Evolutionary conservation across 805 yeast species (phyloP).

Genomic region (Sungouiozyma ichnusensis): DNA sequence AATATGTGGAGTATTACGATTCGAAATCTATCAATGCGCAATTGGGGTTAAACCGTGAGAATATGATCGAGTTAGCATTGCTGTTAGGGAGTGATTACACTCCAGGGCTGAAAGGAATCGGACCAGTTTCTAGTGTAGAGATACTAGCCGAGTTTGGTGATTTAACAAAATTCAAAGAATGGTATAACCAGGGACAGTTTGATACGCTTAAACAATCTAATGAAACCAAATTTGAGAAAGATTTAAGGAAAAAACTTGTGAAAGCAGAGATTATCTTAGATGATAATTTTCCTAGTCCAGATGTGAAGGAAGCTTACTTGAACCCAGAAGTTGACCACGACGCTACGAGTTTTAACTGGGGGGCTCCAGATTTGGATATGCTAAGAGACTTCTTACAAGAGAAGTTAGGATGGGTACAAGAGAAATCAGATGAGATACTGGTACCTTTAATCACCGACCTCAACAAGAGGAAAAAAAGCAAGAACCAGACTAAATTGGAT

Average conservation of each 20-base stretch:
- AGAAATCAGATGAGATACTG: conserved; percentile 67
- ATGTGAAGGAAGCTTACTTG: conserved; percentile 63
- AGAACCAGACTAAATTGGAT: conserved; percentile 45
- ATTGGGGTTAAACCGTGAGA: conserved; percentile 52
- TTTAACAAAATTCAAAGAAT: conserved; percentile 29
- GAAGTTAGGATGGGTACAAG: conserved; percentile 72
- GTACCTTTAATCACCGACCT: conserved; percentile 77
- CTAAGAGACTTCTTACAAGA: conserved; percentile 58
- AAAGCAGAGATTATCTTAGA: conserved; percentile 48
- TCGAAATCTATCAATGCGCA: conserved; percentile 46
- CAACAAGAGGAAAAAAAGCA: conserved; percentile 48
- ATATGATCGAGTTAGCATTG: conserved; percentile 71
- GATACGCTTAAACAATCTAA: conserved; percentile 31
- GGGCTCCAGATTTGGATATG: conserved; percentile 73
- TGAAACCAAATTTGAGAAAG: conserved; percentile 43
- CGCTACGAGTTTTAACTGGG: conserved; percentile 76
- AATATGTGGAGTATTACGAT: conserved; percentile 79
- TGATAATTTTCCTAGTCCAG: conserved; percentile 56
- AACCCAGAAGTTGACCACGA: conserved; percentile 81
- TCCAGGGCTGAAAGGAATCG: conserved; percentile 83
- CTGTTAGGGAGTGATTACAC: conserved; percentile 93
- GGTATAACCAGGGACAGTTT: conserved; percentile 37
- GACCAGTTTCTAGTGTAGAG: conserved; percentile 89
- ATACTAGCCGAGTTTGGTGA: conserved; percentile 71
- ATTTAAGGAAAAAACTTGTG: conserved; percentile 43